Base-by-base conservation (phyloP, 805 yeast genomes). In the Peterozyma toletana region DNA sequence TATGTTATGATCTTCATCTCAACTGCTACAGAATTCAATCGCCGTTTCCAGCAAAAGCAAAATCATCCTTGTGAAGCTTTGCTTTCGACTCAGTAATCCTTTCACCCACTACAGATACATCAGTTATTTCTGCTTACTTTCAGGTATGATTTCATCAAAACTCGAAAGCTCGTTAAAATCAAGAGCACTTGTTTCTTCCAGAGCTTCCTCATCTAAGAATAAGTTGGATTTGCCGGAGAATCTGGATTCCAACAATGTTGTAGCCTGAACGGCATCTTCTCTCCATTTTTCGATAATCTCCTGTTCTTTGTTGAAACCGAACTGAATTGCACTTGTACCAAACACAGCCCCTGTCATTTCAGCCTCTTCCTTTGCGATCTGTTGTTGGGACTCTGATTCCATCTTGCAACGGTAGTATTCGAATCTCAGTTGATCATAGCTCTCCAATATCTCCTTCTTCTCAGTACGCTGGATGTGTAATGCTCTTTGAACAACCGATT, bases 391-490 rank as follows among this genome's bases (percentile, higher is more conserved):
- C 55, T 90, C 96, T 57, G 86, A 84, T 47, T 83, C 79, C 73
- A 89, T 86, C 58, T 96, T 79, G 47, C 87, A 69, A 52, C 84
- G 75, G 62, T 93, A 93, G 59, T 87, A 93, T 64, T 93, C 98
- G 51, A 77, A 80, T 52, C 96, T 75, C 2, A 98, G 88, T 55
- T 78, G 77, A 56, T 87, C 91, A 58, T 91, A 93, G 0, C 96
- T 95, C 14, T 77, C 78, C 39, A 73, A 59, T 27, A 82, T 56
- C 35, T 67, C 59, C 50, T 63, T 45, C 39, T 64, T 47, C 30
- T 54, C 40, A 5, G 64, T 58, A 11, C 62, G 63, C 17, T 68
- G 62, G 35, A 86, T 56, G 58, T 73, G 79, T 37, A 84, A 46
- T 1, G 90, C 73, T 60, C 93, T 74, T 59, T 83, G 91, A 2